Percentiles rank a stretch among this genome's conserved stretches.
phyloP scores from a whole-genome alignment of 2,329 filamentous ascomycete species.

The Sclerotinia spermophila region DNA sequence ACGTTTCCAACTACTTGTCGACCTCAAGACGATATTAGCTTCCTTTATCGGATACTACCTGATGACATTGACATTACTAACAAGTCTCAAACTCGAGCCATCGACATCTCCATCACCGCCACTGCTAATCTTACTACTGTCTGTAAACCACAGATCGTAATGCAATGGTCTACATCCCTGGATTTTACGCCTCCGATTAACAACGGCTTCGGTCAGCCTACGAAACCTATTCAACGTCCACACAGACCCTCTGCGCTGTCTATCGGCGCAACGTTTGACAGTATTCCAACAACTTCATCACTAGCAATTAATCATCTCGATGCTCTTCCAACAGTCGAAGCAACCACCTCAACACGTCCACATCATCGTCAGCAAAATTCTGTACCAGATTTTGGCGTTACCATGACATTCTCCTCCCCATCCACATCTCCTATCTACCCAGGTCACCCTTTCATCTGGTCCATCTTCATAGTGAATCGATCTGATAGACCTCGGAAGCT shows the following conservation, averaged over 20 bases:
- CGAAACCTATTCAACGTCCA: constrained; percentile 56
- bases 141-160: constrained; percentile 59
- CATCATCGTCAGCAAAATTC: constrained; percentile 41
- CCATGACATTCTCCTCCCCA: constrained; percentile 69
- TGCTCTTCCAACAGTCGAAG: constrained; percentile 56
- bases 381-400: constrained; percentile 64
- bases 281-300: constrained; percentile 52
- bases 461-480: constrained; percentile 72
- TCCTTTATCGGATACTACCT: constrained; percentile 65
- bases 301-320: constrained; percentile 57
- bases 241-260: constrained; percentile 63
- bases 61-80: constrained; percentile 37
- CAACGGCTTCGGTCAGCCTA: constrained; percentile 55
- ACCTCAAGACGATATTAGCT: constrained; percentile 70
- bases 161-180: constrained; percentile 65
- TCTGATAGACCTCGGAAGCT: constrained; percentile 61
- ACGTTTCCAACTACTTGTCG: constrained; percentile 58
- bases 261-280: constrained; percentile 52
- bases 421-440: constrained; percentile 55
- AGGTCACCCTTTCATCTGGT: constrained; percentile 68
- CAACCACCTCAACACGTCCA: constrained; percentile 37
- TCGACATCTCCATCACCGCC: constrained; percentile 60
- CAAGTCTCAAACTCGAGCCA: constrained; percentile 47
- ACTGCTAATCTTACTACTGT: constrained; percentile 53
- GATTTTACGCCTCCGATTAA: constrained; percentile 67